Percentiles rank a stretch among this genome's conserved stretches.
phyloP scores from a whole-genome alignment of 2,329 filamentous ascomycete genomes.

The Neoarthrinium moseri region DNA sequence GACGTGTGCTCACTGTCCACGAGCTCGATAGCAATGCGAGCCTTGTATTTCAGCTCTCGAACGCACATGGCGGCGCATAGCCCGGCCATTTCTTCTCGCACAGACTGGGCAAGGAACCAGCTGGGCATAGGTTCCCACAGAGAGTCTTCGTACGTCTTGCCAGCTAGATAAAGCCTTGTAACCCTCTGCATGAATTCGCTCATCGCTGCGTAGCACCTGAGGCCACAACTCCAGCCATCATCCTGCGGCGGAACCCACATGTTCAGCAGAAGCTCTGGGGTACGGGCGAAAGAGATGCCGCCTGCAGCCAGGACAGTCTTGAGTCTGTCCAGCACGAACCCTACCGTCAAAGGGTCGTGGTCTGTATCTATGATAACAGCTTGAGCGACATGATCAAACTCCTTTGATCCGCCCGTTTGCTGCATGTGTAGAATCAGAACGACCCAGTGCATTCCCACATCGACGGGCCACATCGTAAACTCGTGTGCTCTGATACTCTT shows the following conservation, averaged over 20 bases:
- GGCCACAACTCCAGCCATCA: background rate
- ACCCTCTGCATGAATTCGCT: slow-evolving; percentile 7
- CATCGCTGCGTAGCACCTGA: background rate
- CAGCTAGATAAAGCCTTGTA: background rate
- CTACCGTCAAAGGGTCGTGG: background rate
- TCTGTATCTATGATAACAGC: background rate
- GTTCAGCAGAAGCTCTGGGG: background rate
- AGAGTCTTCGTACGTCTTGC: background rate
- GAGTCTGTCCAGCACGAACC: background rate
- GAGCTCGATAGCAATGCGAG: background rate
- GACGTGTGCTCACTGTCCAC: background rate
- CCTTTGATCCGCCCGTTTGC: background rate
- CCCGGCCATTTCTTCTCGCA: background rate
- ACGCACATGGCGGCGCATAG: background rate
- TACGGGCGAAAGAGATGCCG: background rate
- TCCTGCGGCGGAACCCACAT: background rate
- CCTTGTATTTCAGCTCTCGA: background rate
- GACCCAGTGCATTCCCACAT: background rate
- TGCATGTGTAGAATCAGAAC: background rate
- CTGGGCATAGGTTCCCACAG: background rate
- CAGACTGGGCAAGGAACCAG: background rate
- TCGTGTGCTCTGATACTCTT: background rate
- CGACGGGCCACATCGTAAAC: slow-evolving; percentile 8
- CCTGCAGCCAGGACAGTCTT: background rate
- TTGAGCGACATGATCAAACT: background rate